phyloP scores from a whole-genome alignment of 2,329 filamentous ascomycete species.

The Alternaria brassicae region DNA sequence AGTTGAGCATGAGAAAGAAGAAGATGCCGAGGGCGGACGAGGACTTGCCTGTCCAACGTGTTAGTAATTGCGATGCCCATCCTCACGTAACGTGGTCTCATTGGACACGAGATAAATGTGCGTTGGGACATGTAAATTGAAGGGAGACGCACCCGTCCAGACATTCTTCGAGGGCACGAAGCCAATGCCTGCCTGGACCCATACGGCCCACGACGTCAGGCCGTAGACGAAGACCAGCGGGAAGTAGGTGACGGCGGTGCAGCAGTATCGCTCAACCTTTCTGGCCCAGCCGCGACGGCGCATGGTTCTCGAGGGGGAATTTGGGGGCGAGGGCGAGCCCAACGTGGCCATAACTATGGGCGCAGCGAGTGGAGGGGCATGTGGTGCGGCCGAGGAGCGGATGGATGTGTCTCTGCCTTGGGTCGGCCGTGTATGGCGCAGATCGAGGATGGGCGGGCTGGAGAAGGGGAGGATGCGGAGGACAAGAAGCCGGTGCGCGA shows the following conservation, averaged over 20 bases:
- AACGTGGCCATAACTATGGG: conserved; percentile 48
- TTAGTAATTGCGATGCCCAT: conserved; percentile 6
- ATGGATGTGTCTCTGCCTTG: conserved; percentile 10
- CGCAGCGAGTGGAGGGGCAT: conserved; percentile 33
- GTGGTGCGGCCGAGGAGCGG: conserved; percentile 26
- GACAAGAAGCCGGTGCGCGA: conserved; percentile 22
- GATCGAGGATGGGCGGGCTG: conserved; percentile 8
- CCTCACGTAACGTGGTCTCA: background rate
- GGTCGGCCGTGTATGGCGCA: conserved; percentile 14
- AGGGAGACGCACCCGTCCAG: conserved; percentile 45
- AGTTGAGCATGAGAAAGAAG: conserved; percentile 81
- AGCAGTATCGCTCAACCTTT: conserved; percentile 83
- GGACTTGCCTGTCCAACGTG: conserved; percentile 48
- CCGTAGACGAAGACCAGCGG: conserved; percentile 90
- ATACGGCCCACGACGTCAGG: conserved; percentile 92
- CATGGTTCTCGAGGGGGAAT: conserved; percentile 49
- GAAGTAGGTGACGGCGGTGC: conserved; percentile 77
- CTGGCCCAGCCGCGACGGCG: conserved; percentile 64
- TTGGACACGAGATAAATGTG: background rate
- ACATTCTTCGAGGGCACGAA: conserved; percentile 43
- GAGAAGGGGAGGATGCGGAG: conserved; percentile 16
- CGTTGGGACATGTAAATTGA: background rate
- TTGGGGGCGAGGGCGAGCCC: conserved; percentile 49
- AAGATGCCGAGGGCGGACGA: conserved; percentile 69
- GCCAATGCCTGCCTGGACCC: conserved; percentile 80